phyloP scores from a whole-genome alignment of 768 basidiomycete species.

The Lactarius indigo region DNA sequence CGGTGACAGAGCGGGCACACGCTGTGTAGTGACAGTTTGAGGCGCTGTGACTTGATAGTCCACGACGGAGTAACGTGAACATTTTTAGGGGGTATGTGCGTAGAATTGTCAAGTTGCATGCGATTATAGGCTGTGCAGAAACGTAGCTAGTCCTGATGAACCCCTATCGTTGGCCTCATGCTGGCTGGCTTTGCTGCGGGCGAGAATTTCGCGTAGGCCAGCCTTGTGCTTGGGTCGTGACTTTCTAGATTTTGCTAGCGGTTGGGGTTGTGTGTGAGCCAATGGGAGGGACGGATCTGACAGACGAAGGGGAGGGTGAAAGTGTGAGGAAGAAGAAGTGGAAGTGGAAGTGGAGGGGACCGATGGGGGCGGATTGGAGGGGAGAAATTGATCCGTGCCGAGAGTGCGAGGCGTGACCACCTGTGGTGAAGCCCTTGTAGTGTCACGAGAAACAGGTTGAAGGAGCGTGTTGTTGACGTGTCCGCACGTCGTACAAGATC shows the following conservation, averaged over 20 bases:
- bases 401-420: conserved; percentile 7
- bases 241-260: conserved; percentile 13
- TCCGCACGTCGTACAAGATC: conserved; percentile 32
- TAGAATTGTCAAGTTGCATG: background rate
- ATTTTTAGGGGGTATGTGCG: background rate
- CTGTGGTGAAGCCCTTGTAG: background rate
- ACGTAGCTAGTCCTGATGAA: conserved; percentile 12
- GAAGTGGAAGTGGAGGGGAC: background rate
- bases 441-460: conserved; percentile 10
- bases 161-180: conserved; percentile 32
- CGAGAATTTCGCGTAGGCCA: conserved; percentile 60
- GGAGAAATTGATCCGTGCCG: conserved; percentile 6
- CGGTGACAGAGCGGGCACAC: background rate
- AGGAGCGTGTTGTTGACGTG: conserved; percentile 30
- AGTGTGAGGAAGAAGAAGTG: background rate
- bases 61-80: background rate
- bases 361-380: conserved; percentile 1
- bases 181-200: conserved; percentile 54
- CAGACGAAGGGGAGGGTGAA: conserved; percentile 1
- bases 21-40: background rate
- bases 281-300: background rate
- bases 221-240: conserved; percentile 51
- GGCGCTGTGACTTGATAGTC: background rate
- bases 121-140: conserved; percentile 15
- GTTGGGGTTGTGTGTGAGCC: background rate